Percentiles rank a stretch among this genome's conserved stretches.
phyloP scores from a whole-genome alignment of 108 stramenopile genomes.

The Discostella stelligeroides region DNA sequence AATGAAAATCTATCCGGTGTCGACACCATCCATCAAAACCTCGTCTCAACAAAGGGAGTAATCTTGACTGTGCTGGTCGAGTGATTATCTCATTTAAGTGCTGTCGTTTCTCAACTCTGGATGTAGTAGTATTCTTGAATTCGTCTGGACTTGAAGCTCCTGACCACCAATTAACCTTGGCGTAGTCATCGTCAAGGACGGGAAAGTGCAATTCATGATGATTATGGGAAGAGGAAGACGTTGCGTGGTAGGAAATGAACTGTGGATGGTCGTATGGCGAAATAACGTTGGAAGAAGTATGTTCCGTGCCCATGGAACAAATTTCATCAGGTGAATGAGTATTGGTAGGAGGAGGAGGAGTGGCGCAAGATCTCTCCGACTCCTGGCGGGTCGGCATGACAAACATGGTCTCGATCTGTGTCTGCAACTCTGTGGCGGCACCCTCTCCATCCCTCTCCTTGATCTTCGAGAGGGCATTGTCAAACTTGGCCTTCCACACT shows the following conservation, averaged over 20 bases:
- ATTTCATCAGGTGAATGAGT: neutral
- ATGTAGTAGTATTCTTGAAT: slow-evolving; percentile 1
- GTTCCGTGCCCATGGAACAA: neutral
- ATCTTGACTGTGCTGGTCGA: slow-evolving; percentile 88
- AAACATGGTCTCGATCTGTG: slow-evolving; percentile 12
- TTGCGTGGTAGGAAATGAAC: slow-evolving; percentile 9
- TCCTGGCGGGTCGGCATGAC: slow-evolving; percentile 6
- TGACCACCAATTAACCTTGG: neutral
- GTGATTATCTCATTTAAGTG: slow-evolving; percentile 85
- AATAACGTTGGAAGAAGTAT: slow-evolving; percentile 6
- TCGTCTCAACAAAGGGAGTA: slow-evolving; percentile 38
- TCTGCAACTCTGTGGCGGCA: slow-evolving; percentile 19
- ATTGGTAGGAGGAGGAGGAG: slow-evolving; percentile 2
- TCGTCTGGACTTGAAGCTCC: slow-evolving; percentile 8
- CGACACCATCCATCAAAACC: slow-evolving; percentile 13
- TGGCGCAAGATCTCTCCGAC: slow-evolving; percentile 4
- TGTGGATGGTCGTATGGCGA: slow-evolving; percentile 17
- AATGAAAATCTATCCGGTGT: slow-evolving; percentile 14
- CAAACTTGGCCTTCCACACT: slow-evolving; percentile 78
- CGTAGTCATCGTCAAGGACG: slow-evolving; percentile 18
- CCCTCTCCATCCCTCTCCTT: slow-evolving; percentile 51
- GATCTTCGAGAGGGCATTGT: slow-evolving; percentile 65
- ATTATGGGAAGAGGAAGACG: neutral
- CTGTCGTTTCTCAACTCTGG: slow-evolving; percentile 61
- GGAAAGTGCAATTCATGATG: slow-evolving; percentile 23